Percentiles rank a stretch among this genome's conserved stretches.
These are phyloP conservation scores for Cladophialophora chaetospira DNA, from an alignment of 2,329 filamentous ascomycete genomes.

Conservation along the genomic window DNA sequence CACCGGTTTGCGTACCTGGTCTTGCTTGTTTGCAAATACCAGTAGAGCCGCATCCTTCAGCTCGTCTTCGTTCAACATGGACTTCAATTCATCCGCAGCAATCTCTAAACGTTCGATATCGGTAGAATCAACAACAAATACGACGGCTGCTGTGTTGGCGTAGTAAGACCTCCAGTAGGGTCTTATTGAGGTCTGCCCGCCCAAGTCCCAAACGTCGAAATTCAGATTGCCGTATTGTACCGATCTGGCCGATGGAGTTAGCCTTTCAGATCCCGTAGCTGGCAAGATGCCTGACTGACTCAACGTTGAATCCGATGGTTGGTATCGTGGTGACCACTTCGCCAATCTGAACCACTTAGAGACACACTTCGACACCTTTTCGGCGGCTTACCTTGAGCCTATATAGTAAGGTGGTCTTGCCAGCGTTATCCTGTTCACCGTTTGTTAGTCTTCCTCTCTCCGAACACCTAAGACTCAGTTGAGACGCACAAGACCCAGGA, in stretches of 20 bases:
- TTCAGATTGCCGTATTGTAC: constrained; percentile 98
- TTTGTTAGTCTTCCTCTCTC: constrained; percentile 20
- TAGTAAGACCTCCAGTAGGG: constrained; percentile 99
- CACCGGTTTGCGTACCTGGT: constrained; percentile 52
- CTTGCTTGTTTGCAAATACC: constrained; percentile 99
- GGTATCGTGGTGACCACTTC: constrained; percentile 99
- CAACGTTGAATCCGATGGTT: constrained; percentile 98
- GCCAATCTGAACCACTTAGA: constrained; percentile 68
- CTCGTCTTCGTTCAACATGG: constrained; percentile 97
- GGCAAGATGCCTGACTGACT: constrained; percentile 44
- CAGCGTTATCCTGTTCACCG: constrained; percentile 99
- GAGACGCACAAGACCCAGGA: constrained; percentile 78
- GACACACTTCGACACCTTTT: constrained; percentile 20
- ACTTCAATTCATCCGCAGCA: constrained; percentile 85
- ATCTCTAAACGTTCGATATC: constrained; percentile 95
- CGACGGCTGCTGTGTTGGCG: constrained; percentile 95
- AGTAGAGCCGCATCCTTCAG: constrained; percentile 87
- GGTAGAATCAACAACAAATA: constrained; percentile 97
- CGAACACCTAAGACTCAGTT: neutral
- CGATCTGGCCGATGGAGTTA: constrained; percentile 49
- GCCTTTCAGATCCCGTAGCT: neutral
- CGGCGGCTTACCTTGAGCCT: constrained; percentile 73
- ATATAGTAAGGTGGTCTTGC: constrained; percentile 96
- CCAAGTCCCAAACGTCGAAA: constrained; percentile 98
- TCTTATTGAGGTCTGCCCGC: constrained; percentile 96